Percentiles rank a stretch among this genome's conserved stretches.
phyloP scores from a whole-genome alignment of 768 basidiomycete species.

The Russula sp. region DNA sequence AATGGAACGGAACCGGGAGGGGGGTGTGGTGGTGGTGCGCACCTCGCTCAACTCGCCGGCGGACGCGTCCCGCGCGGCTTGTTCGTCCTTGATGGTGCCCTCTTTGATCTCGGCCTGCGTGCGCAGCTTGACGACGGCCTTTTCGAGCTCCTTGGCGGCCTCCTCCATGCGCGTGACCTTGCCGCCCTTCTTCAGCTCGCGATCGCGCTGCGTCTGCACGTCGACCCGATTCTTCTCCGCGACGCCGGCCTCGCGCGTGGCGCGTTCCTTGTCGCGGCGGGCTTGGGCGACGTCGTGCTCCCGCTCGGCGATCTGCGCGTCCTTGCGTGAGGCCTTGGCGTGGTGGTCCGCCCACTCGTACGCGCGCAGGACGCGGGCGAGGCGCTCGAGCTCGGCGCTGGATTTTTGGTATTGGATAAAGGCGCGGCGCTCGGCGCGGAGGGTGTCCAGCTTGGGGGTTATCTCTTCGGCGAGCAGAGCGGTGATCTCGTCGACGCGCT shows the following conservation, averaged over 20 bases:
- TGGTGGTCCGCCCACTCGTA: conserved; percentile 78
- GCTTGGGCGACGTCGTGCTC: conserved; percentile 42
- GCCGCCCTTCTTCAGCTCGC: conserved; percentile 89
- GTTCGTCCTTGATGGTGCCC: conserved; percentile 72
- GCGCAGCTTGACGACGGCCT: conserved; percentile 70
- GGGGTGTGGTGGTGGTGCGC: conserved; percentile 46
- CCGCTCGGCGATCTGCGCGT: conserved; percentile 47
- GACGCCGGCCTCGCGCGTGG: conserved; percentile 47
- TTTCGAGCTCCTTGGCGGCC: conserved; percentile 68
- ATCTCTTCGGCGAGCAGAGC: conserved; percentile 83
- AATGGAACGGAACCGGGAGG: too few relatives aligned
- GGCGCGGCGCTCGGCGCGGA: conserved; percentile 82
- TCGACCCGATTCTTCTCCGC: conserved; percentile 62
- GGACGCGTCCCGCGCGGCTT: conserved; percentile 46
- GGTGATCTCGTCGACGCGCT: conserved; percentile 85
- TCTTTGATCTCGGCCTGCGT: conserved; percentile 84
- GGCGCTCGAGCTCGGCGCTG: conserved; percentile 77
- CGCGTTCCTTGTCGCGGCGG: conserved; percentile 45
- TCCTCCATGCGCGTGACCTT: conserved; percentile 84
- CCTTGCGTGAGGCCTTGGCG: conserved; percentile 48
- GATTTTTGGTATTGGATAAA: conserved; percentile 90
- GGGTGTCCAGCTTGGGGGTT: conserved; percentile 86
- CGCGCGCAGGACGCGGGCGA: conserved; percentile 75
- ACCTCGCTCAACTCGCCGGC: conserved; percentile 60
- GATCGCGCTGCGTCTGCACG: conserved; percentile 72